Evolutionary conservation across 192 early-diverging fungal genomes (phyloP), one percentile per base, ranked within the genome.

Genomic region (Pecoramyces ruminantium): DNA sequence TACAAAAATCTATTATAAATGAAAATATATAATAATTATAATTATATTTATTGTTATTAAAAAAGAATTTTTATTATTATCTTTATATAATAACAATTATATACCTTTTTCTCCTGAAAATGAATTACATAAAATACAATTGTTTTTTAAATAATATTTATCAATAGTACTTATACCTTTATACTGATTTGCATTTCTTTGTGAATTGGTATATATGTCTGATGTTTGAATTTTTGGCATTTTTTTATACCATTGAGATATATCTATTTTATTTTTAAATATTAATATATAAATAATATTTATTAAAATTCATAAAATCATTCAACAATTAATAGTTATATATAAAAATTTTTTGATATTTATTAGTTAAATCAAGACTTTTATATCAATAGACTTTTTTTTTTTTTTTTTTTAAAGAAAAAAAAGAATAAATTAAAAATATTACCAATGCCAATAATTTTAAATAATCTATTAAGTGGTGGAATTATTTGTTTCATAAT

Each of bases 401-500:
- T n/a, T n/a, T n/a, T n/a, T n/a, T n/a, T n/a, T n/a, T n/a, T n/a
- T n/a, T n/a, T n/a, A n/a, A n/a, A n/a, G n/a, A n/a, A n/a, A n/a
- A n/a, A n/a, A n/a, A n/a, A n/a, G n/a, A n/a, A n/a, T n/a, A n/a
- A n/a, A n/a, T n/a, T n/a, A n/a, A n/a, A n/a, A 27, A 67, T 78
- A 51, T 84, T 83, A 86, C 92, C 89, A 11, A 88, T 91, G 30
- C 95, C 96, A 0, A 95, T 86, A 4, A 96, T 86, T 28, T 92
- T 92, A 77, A 98, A 93, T 15, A 96, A 84, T 25, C 96, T 83
- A 42, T 90, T 85, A 16, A 98, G 85, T 2, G 94, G 89, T 6
- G 95, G 95, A 30, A 95, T 91, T 15, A 96, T 89, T 86, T 95
- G 94, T 83, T 94, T 94, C 2, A 86, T 85, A 78, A 98, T 92